phyloP scores from a whole-genome alignment of 208 protist species.

The Leishmania guyanensis region DNA sequence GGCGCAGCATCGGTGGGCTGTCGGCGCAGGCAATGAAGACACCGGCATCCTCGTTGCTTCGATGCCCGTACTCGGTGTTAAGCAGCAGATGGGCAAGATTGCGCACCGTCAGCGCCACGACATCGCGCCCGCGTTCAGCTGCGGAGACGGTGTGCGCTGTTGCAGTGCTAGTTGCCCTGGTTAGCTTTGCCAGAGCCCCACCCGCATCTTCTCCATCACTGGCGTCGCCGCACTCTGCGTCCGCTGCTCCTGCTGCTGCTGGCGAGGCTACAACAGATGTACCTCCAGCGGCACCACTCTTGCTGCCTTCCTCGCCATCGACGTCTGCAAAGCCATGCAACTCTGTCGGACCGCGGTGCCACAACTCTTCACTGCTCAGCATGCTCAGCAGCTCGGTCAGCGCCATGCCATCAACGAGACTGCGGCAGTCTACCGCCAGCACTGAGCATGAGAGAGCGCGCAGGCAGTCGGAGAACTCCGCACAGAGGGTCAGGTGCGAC shows the following conservation, averaged over 20 bases:
- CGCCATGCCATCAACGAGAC: conserved; percentile 54
- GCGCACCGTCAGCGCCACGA: conserved; percentile 54
- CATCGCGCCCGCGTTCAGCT: conserved; percentile 40
- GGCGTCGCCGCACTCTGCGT: background rate
- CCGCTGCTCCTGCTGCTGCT: conserved; percentile 4
- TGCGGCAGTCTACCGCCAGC: conserved; percentile 62
- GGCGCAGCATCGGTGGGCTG: conserved; percentile 23
- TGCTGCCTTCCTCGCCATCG: conserved; percentile 3
- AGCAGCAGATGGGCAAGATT: conserved; percentile 65
- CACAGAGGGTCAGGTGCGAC: conserved; percentile 53
- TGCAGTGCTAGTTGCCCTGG: background rate
- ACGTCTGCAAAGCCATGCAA: conserved; percentile 16
- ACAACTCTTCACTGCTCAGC: conserved; percentile 31
- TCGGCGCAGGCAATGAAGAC: background rate
- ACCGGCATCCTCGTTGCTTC: conserved; percentile 15
- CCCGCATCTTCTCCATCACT: background rate
- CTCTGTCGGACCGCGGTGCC: conserved; percentile 24
- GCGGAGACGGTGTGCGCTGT: conserved; percentile 5
- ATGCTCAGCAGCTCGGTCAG: conserved; percentile 55
- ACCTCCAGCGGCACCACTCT: conserved; percentile 14
- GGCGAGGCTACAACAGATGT: background rate
- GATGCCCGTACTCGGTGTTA: conserved; percentile 50
- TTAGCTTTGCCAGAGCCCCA: background rate
- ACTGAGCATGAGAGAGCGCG: conserved; percentile 53
- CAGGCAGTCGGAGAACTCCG: conserved; percentile 63